phyloP scores from a whole-genome alignment of 208 protist species.

The Trypanosoma lewisi region DNA sequence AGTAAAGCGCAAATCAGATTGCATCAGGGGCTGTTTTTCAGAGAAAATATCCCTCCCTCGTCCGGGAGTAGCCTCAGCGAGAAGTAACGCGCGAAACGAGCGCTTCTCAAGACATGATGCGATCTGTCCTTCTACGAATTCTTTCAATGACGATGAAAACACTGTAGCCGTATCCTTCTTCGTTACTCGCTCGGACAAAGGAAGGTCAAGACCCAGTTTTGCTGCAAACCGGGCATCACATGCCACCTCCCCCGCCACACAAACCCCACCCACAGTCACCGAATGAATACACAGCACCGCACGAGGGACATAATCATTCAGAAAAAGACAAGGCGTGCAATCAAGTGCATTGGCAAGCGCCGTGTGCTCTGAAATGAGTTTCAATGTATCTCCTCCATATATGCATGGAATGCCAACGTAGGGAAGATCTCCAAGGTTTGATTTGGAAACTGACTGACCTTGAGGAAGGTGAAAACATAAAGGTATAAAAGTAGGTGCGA shows the following conservation, averaged over 20 bases:
- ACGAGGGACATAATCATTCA: slow-evolving; percentile 52
- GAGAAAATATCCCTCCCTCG: slow-evolving; percentile 17
- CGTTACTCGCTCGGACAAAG: background rate
- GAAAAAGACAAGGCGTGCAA: slow-evolving; percentile 46
- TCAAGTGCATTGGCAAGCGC: slow-evolving; percentile 41
- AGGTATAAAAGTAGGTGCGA: slow-evolving; percentile 49
- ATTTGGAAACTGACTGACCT: slow-evolving; percentile 22
- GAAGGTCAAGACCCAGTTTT: slow-evolving; percentile 29
- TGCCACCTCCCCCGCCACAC: slow-evolving; percentile 59
- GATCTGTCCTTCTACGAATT: slow-evolving; percentile 39
- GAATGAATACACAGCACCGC: slow-evolving; percentile 40
- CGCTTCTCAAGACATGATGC: slow-evolving; percentile 26
- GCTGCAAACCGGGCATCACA: slow-evolving; percentile 39
- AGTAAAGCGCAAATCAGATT: slow-evolving; percentile 39
- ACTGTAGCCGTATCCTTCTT: slow-evolving; percentile 25
- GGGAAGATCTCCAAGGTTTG: slow-evolving; percentile 27
- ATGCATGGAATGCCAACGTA: slow-evolving; percentile 44
- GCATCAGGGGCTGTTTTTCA: slow-evolving; percentile 21
- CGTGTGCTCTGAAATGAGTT: slow-evolving; percentile 26
- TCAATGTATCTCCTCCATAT: slow-evolving; percentile 38
- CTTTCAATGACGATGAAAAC: slow-evolving; percentile 35
- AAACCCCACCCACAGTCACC: slow-evolving; percentile 44
- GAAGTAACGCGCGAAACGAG: slow-evolving; percentile 46
- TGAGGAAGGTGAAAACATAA: slow-evolving; percentile 34
- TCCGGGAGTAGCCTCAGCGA: slow-evolving; percentile 30